Evolutionary conservation across 2,329 filamentous ascomycete species (phyloP), one percentile per base, ranked within the genome.

Genomic region (Scedosporium apiospermum): DNA sequence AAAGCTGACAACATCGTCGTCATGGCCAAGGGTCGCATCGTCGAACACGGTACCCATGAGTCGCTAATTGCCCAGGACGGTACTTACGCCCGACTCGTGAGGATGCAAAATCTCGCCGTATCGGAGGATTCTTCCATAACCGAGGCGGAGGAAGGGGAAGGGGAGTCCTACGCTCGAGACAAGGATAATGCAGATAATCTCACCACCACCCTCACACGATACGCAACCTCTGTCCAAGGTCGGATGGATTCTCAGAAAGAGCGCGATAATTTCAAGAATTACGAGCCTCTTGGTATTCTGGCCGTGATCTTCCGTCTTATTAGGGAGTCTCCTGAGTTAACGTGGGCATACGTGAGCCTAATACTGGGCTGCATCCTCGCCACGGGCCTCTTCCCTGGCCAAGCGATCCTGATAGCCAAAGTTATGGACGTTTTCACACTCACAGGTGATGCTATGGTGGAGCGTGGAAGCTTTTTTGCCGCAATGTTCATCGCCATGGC

Each of bases 1-100:
- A 76, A 83, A 59, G 87, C 87, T 0, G 84, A 89, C 67, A 82
- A 85, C 60, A 89, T 89, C 62, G 75, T 89, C 10, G 86, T 90
- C 16, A 77, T 89, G 68, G 76, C 81, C 6, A 77, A 83, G 65
- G 87, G 87, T 1, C 70, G 77, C 57, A 78, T 83, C 2, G 72
- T 87, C 2, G 87, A 90, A 69, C 76, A 84, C 66, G 87, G 87
- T 0, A 84, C 80, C 0, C 87, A 89, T 63, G 76, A 82, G 4
- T 75, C 83, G 58, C 76, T 89, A 0, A 72, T 89, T 9, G 68
- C 72, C 1, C 70, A 72, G 10, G 73, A 69, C 0, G 74, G 83
- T 0, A 72, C 82, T 10, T 87, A 88, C 65, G 76, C 74, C 6
- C 72, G 74, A 3, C 74, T 87, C 2, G 82, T 86, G 4, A 67